A percentile compares a stretch with the other conserved stretches of the same genome.
phyloP scores from a whole-genome alignment of 2,329 filamentous ascomycete species.

The Aspergillus jensenii region DNA sequence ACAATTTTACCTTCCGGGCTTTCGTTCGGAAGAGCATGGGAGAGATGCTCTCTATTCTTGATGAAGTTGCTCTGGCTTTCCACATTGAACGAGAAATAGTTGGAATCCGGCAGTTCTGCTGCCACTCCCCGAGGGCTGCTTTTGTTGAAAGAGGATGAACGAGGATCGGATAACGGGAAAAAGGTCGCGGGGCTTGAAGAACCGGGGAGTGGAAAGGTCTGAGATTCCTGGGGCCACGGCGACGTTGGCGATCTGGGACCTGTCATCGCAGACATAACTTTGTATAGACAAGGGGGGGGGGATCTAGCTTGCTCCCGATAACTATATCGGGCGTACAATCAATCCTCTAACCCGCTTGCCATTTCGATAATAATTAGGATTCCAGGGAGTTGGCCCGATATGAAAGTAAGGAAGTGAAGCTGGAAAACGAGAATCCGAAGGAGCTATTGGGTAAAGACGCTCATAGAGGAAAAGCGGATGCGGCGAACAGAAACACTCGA shows the following conservation, averaged over 20 bases:
- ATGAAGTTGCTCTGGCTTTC: slow-evolving; percentile 60
- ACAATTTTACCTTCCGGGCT: slow-evolving; percentile 27
- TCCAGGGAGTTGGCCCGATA: background rate
- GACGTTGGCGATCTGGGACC: slow-evolving; percentile 35
- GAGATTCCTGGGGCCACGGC: slow-evolving; percentile 30
- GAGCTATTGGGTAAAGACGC: background rate
- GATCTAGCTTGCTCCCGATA: slow-evolving; percentile 3
- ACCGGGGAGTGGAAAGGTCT: slow-evolving; percentile 20
- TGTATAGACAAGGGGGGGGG: background rate
- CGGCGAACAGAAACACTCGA: background rate
- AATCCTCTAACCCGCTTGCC: slow-evolving; percentile 16
- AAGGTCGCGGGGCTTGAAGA: slow-evolving; percentile 19
- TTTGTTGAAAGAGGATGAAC: slow-evolving; percentile 22
- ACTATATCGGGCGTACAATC: slow-evolving; percentile 3
- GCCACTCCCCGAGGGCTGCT: slow-evolving; percentile 16
- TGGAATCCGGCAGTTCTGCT: slow-evolving; percentile 61
- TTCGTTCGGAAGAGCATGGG: slow-evolving; percentile 67
- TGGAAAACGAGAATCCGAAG: background rate
- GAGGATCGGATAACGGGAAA: slow-evolving; percentile 22
- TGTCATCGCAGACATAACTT: slow-evolving; percentile 31
- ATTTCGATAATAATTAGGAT: slow-evolving; percentile 12
- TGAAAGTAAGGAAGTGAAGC: background rate
- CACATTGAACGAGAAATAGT: slow-evolving; percentile 79
- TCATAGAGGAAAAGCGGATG: background rate
- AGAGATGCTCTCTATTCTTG: slow-evolving; percentile 72